Base-by-base conservation (phyloP, 2,329 filamentous ascomycete species). In the Magnaporthales sp. region DNA sequence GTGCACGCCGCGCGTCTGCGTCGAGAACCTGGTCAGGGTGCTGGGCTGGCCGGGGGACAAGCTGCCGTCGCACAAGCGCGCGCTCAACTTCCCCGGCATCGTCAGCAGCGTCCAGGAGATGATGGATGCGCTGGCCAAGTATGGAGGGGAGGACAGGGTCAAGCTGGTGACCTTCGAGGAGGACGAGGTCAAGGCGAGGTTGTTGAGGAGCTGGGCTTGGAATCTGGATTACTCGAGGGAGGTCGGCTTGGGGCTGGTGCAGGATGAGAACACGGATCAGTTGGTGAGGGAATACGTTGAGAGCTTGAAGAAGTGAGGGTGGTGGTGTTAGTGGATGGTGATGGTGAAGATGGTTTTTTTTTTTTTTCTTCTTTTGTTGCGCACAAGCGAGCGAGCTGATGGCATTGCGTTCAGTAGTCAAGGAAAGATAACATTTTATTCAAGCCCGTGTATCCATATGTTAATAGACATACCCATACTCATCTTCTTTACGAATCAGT, bases 201-300 rank as follows among this genome's bases (percentile, higher is more conserved):
- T 89, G 67, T 75, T 89, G 73, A 80, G 84, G 69, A 85, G 84
- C 68, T 89, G 86, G 86, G 82, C 84, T 11, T 80, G 82, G 68
- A 81, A 83, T 66, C 83, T 87, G 71, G 84, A 87, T 71, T 83
- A 83, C 58, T 76, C 73, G 9, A 79, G 82, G 68, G 79, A 84
- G 9, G 74, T 84, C 66, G 77, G 73, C 63, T 71, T 88, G 64
- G 86, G 85, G 0, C 78, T 86, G 68, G 76, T 80, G 64, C 75
- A 77, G 61, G 85, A 87, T 71, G 74, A 78, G 66, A 80, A 78
- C 9, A 84, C 82, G 67, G 84, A 87, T 70, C 77, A 81, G 62
- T 76, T 86, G 6, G 85, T 88, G 11, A 79, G 78, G 72, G 83
- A 87, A 73, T 87, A 86, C 70, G 75, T 83, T n/a, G 75, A 81